phyloP scores from a whole-genome alignment of 345 rosid genomes.

The Garcia nutans region DNA sequence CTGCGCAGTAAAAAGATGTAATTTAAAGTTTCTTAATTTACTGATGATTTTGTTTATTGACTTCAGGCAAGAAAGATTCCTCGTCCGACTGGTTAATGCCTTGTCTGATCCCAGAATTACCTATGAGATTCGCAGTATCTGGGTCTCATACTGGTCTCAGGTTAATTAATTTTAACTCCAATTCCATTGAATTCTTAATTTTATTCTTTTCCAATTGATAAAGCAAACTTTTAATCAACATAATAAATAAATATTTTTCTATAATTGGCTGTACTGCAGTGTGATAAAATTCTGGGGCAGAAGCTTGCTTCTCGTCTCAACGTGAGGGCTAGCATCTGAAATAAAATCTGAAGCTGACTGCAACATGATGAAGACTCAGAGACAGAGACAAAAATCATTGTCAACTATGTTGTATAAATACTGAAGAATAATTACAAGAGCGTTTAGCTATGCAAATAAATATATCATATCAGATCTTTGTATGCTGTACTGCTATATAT shows the following conservation, averaged over 20 bases:
- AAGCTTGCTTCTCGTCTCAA: constrained; percentile 76
- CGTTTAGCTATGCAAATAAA: too few relatives aligned
- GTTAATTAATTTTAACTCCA: constrained; percentile 26
- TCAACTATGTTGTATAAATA: too few relatives aligned
- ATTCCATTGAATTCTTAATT: not conserved
- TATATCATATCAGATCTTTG: too few relatives aligned
- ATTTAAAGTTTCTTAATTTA: not conserved
- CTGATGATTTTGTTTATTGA: not conserved
- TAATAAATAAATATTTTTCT: not conserved
- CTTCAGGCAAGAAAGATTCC: constrained; percentile 79
- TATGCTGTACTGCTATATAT: too few relatives aligned
- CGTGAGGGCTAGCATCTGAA: constrained; percentile 66
- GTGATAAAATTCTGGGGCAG: constrained; percentile 71
- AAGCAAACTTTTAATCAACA: not conserved
- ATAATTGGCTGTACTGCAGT: constrained; percentile 31
- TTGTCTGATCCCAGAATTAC: constrained; percentile 82
- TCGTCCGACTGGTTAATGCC: constrained; percentile 73
- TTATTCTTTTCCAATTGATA: too few relatives aligned
- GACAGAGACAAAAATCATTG: too few relatives aligned
- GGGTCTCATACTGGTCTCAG: constrained; percentile 93
- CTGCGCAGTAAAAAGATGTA: too few relatives aligned
- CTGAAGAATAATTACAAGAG: too few relatives aligned
- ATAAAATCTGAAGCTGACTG: not conserved
- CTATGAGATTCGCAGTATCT: constrained; percentile 75
- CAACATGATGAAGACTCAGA: too few relatives aligned